Conservation (phyloP, 352 stramenopile species). For the Peronospora belbahrii region DNA sequence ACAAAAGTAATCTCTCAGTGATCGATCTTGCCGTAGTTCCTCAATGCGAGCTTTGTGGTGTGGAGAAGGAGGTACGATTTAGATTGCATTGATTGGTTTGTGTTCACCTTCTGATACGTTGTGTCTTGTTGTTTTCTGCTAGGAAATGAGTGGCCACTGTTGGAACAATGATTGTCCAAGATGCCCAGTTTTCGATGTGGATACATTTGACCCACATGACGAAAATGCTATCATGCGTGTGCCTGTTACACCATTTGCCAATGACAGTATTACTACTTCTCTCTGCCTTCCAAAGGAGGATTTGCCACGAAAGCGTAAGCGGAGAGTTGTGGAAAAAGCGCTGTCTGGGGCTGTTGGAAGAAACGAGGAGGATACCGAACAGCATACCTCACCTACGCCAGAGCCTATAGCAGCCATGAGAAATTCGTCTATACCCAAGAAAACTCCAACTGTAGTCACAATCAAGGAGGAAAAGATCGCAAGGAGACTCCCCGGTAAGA, state of each 20-base stretch:
- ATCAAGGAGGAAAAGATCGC: slow-evolving; percentile 31
- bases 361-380: slow-evolving; percentile 4
- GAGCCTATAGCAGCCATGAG: slow-evolving; percentile 42
- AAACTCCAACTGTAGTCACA: slow-evolving; percentile 4
- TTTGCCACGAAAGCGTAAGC: slow-evolving; percentile 46
- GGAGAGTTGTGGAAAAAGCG: slow-evolving; percentile 18
- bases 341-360: background rate
- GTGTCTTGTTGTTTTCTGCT: background rate
- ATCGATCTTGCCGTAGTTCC: slow-evolving; percentile 65
- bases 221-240: slow-evolving; percentile 47
- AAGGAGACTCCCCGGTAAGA: slow-evolving; percentile 29
- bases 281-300: slow-evolving; percentile 38
- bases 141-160: slow-evolving; percentile 59
- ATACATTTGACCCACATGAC: slow-evolving; percentile 34
- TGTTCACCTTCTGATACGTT: slow-evolving; percentile 6
- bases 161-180: slow-evolving; percentile 74
- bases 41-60: slow-evolving; percentile 69
- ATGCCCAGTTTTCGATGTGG: slow-evolving; percentile 59
- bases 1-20: slow-evolving; percentile 47
- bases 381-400: slow-evolving; percentile 3
- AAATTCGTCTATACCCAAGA: slow-evolving; percentile 28
- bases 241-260: slow-evolving; percentile 42
- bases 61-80: slow-evolving; percentile 76
- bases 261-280: slow-evolving; percentile 43
- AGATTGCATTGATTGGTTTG: background rate